Conservation (phyloP, 306 rosid genomes). For the Luffa aegyptiaca region DNA sequence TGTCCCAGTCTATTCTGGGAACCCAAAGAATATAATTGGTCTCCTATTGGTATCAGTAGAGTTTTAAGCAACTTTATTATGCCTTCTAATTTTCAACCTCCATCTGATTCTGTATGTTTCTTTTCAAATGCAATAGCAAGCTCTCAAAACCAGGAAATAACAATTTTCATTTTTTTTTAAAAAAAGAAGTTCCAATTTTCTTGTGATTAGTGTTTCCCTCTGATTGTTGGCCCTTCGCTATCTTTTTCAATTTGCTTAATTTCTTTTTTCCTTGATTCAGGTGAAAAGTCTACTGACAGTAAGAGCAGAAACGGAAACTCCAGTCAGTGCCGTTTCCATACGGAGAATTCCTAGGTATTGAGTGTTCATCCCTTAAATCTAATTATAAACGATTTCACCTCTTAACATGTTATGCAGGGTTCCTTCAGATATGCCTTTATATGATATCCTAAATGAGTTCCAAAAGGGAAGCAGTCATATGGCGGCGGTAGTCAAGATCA, state of each 20-base stretch:
- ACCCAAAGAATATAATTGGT: slow-evolving; percentile 39
- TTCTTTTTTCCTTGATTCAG: slow-evolving; percentile 12
- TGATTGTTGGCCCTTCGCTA: neutral
- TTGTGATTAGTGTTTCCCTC: neutral
- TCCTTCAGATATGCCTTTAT: slow-evolving; percentile 86
- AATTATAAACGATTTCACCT: neutral
- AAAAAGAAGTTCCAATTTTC: neutral
- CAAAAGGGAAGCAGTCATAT: slow-evolving; percentile 94
- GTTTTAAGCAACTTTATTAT: neutral
- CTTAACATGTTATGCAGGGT: slow-evolving; percentile 35
- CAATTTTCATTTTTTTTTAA: neutral
- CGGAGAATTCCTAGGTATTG: slow-evolving; percentile 36
- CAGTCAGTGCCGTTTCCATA: slow-evolving; percentile 41
- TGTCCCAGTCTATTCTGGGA: slow-evolving; percentile 34
- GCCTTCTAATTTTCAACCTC: neutral
- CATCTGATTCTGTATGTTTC: slow-evolving; percentile 2
- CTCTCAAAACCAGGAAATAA: neutral
- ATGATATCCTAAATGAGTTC: slow-evolving; percentile 89
- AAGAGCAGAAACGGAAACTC: slow-evolving; percentile 44
- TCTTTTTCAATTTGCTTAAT: neutral
- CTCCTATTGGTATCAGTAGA: slow-evolving; percentile 28
- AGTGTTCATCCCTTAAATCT: neutral
- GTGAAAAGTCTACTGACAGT: slow-evolving; percentile 51
- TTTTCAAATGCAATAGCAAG: slow-evolving; percentile 3
- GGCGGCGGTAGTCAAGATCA: slow-evolving; percentile 82